These are phyloP conservation scores for Pythium utonaiense DNA, from an alignment of 352 stramenopile species.

Conservation along the genomic window DNA sequence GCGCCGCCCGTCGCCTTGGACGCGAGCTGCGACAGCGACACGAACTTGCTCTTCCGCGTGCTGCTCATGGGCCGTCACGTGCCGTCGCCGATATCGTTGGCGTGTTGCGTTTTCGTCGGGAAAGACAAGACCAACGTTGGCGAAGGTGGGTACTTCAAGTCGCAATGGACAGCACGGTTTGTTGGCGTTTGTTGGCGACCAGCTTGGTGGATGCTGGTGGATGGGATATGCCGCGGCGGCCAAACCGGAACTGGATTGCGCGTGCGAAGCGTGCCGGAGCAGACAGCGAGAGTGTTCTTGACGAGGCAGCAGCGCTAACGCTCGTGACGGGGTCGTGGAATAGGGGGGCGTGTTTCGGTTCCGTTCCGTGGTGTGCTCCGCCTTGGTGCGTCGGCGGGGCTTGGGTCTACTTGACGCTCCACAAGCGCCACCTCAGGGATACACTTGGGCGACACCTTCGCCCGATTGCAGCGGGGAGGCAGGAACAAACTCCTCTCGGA, in stretches of 20 bases:
- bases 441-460: background rate
- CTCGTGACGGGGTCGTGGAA: background rate
- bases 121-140: background rate
- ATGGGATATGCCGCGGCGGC: background rate
- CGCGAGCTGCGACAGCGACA: constrained; percentile 35
- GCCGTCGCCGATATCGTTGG: background rate
- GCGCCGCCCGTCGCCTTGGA: constrained; percentile 39
- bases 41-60: constrained; percentile 60
- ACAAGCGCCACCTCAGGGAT: background rate
- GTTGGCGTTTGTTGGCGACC: background rate
- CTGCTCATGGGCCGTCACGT: constrained; percentile 1
- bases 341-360: background rate
- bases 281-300: background rate
- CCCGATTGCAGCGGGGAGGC: background rate
- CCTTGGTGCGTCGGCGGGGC: background rate
- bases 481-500: background rate
- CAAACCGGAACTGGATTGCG: background rate
- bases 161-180: background rate
- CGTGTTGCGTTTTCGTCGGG: background rate
- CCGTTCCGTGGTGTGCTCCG: background rate
- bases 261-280: no score
- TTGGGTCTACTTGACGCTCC: background rate
- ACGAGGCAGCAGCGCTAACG: background rate
- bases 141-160: background rate
- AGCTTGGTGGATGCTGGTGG: background rate